Evolutionary conservation across 2,329 filamentous ascomycete species (phyloP).

Genomic region (Laburnicola sp.): DNA sequence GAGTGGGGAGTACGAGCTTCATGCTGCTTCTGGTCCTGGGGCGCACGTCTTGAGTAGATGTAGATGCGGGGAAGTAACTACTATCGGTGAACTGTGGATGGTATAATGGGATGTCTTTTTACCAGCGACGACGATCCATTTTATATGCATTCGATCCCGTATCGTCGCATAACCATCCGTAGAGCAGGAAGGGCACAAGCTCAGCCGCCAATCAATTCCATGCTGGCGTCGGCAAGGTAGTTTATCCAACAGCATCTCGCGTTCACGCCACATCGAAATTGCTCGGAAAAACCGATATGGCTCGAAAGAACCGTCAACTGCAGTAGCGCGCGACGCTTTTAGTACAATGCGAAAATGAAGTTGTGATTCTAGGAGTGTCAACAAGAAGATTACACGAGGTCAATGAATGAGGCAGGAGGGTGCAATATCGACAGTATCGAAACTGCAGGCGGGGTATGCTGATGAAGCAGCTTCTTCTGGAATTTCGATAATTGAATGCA

Average conservation of each 20-base stretch:
- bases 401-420: slow-evolving; percentile 2
- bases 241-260: slow-evolving; percentile 9
- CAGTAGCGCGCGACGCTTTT: slow-evolving; percentile 18
- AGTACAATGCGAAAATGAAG: too few species aligned
- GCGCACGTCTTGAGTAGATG: slow-evolving; percentile 5
- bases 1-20: slow-evolving; percentile 23
- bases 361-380: too few species aligned
- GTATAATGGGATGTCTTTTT: background rate
- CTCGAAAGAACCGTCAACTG: slow-evolving; percentile 2
- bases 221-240: slow-evolving; percentile 10
- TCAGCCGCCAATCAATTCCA: slow-evolving; percentile 11
- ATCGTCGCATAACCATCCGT: slow-evolving; percentile 7
- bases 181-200: slow-evolving; percentile 13
- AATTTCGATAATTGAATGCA: slow-evolving; percentile 6
- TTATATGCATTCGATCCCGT: background rate
- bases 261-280: slow-evolving; percentile 10
- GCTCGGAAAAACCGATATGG: background rate
- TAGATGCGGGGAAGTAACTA: too few species aligned
- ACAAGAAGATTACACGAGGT: background rate
- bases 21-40: slow-evolving; percentile 15
- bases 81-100: background rate
- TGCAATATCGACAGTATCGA: slow-evolving; percentile 21
- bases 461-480: slow-evolving; percentile 17
- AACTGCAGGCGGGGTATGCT: slow-evolving; percentile 4
- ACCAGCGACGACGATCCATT: background rate